Conservation (phyloP, 306 rosid genomes). For the Corylus americana region DNA sequence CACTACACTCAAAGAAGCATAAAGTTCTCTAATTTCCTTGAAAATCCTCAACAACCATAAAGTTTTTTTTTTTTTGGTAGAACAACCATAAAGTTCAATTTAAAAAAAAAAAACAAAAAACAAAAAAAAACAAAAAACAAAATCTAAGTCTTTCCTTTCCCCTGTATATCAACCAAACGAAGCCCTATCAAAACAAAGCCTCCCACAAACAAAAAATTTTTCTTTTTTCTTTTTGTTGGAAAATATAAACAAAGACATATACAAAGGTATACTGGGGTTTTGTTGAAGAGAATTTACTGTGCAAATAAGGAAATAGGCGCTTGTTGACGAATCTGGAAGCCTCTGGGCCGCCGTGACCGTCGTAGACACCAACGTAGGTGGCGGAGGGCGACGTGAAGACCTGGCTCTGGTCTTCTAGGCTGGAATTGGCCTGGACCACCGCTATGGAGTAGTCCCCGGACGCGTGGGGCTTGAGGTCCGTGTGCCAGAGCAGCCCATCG, state of each 20-base stretch:
- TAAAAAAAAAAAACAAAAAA: background rate
- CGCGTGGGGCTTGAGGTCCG: constrained; percentile 81
- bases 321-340: constrained; percentile 89
- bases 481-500: constrained; percentile 82
- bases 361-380: constrained; percentile 84
- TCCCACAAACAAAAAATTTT: background rate
- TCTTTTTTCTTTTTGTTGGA: background rate
- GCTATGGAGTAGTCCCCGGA: constrained; percentile 96
- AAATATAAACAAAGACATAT: background rate
- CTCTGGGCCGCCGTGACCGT: constrained; percentile 97
- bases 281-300: constrained; percentile 40
- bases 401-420: constrained; percentile 94
- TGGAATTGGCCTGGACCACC: constrained; percentile 86
- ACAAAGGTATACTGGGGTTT: background rate
- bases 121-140: background rate
- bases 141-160: background rate
- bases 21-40: background rate
- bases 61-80: background rate
- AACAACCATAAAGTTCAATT: background rate
- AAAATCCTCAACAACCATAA: background rate
- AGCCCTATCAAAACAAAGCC: background rate
- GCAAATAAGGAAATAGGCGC: constrained; percentile 67
- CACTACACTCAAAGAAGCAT: background rate
- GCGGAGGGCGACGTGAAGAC: constrained; percentile 81
- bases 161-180: background rate